phyloP scores from a whole-genome alignment of 768 basidiomycete species.

The Leccinum barrowsii region DNA sequence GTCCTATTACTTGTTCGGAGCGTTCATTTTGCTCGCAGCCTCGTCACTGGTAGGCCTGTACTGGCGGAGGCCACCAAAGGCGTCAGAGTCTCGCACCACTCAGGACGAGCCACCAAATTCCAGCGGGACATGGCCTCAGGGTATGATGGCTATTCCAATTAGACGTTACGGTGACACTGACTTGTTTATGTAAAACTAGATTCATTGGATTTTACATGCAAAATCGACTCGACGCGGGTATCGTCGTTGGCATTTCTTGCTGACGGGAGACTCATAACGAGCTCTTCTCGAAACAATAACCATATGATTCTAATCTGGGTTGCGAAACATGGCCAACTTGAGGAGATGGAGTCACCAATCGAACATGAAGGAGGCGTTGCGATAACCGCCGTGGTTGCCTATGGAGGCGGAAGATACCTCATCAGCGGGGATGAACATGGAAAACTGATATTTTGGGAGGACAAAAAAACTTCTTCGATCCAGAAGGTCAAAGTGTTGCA shows the following conservation, averaged over 20 bases:
- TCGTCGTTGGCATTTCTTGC: background rate
- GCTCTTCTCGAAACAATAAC: background rate
- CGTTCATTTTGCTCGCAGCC: no score
- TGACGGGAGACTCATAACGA: background rate
- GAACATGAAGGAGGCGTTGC: background rate
- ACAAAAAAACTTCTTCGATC: background rate
- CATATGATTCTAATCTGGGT: background rate
- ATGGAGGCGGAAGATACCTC: background rate
- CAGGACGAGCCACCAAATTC: background rate
- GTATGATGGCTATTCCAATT: background rate
- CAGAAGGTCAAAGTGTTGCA: background rate
- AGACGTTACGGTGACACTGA: background rate
- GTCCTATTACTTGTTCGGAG: no score
- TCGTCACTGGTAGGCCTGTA: no score
- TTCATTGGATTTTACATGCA: background rate
- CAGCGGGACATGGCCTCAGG: background rate
- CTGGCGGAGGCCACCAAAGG: no score
- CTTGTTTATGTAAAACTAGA: background rate
- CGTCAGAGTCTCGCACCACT: no score
- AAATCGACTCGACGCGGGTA: background rate
- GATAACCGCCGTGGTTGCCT: background rate
- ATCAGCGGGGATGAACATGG: background rate
- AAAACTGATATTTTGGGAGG: background rate
- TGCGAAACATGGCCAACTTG: background rate
- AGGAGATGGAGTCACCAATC: background rate